Evolutionary conservation across 2,329 filamentous ascomycete genomes (phyloP).

Genomic region (Cytospora piceae): DNA sequence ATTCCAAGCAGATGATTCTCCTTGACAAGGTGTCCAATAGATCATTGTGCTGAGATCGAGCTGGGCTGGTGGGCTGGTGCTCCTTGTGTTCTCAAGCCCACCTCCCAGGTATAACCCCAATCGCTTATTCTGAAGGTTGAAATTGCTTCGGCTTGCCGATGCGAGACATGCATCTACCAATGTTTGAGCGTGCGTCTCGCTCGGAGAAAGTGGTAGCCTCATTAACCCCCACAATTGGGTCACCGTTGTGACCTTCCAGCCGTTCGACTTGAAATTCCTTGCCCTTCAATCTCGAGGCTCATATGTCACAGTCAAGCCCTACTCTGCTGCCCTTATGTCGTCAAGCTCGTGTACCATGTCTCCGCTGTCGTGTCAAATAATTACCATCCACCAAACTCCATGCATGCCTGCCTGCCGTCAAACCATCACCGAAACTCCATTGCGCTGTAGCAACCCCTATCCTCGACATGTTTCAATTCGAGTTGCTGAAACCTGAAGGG

Average conservation of each 20-base stretch:
- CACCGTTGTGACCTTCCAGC: neutral
- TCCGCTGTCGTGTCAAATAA: slow-evolving; percentile 13
- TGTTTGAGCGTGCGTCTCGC: neutral
- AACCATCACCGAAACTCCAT: slow-evolving; percentile 71
- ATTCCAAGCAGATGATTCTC: slow-evolving; percentile 46
- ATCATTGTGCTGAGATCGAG: neutral
- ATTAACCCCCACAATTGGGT: neutral
- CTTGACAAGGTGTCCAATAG: slow-evolving; percentile 1
- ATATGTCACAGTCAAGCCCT: slow-evolving; percentile 3
- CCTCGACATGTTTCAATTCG: slow-evolving; percentile 84
- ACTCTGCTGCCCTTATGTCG: slow-evolving; percentile 17
- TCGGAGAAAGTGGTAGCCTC: neutral
- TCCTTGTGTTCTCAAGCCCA: slow-evolving; percentile 4
- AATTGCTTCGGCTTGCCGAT: neutral
- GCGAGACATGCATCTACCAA: neutral
- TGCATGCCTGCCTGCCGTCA: slow-evolving; percentile 8
- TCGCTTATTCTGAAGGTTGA: neutral
- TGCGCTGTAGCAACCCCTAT: slow-evolving; percentile 80
- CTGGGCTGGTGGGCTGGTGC: neutral
- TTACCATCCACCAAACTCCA: slow-evolving; percentile 18
- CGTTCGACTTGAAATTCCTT: neutral
- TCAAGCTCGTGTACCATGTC: slow-evolving; percentile 21
- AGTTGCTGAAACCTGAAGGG: slow-evolving; percentile 81
- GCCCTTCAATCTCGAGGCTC: slow-evolving; percentile 1
- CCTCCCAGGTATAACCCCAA: neutral